Conservation (phyloP, 345 rosid genomes). For the Aquilaria malaccensis region DNA sequence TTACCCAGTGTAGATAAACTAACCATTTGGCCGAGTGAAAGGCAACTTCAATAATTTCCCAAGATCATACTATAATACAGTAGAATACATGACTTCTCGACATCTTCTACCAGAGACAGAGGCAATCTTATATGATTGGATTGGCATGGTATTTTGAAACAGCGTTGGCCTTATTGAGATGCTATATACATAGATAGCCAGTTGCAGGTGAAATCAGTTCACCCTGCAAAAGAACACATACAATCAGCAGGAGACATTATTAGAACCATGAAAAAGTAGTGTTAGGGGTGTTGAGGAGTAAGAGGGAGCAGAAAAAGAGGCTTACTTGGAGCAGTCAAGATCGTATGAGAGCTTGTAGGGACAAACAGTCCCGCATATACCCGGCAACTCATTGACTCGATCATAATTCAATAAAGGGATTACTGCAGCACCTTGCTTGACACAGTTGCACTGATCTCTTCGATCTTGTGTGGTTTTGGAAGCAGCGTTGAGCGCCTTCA, state of each 20-base stretch:
- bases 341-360: slow-evolving; percentile 10
- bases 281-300: background rate
- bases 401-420: slow-evolving; percentile 21
- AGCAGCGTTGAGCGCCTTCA: slow-evolving; percentile 15
- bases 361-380: slow-evolving; percentile 4
- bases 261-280: background rate
- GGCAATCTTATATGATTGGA: no score
- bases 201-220: background rate
- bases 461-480: slow-evolving; percentile 22
- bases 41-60: no score
- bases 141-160: no score
- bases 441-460: slow-evolving; percentile 19
- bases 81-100: no score
- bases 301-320: background rate
- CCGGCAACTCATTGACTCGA: slow-evolving; percentile 17
- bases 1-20: no score
- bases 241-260: background rate
- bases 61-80: no score
- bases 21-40: no score
- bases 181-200: no score
- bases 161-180: no score
- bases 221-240: background rate
- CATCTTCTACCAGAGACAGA: no score
- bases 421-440: slow-evolving; percentile 24
- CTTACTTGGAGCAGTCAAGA: slow-evolving; percentile 17